Percentiles rank a stretch among this genome's conserved stretches.
phyloP scores from a whole-genome alignment of 148 eudicot species.

The Rhododendron simsii region DNA sequence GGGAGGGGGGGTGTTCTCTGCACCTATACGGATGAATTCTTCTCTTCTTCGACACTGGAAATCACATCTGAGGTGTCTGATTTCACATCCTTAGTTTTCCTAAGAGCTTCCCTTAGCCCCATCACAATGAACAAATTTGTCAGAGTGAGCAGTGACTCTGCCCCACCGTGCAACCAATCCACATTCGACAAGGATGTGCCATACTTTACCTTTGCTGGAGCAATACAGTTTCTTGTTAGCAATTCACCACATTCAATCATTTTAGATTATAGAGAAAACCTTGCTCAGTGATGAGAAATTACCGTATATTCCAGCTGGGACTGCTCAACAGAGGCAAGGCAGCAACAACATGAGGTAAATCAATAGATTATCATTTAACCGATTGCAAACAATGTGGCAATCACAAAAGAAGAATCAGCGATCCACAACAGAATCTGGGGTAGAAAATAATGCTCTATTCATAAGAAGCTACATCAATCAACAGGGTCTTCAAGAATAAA shows the following conservation, averaged over 20 bases:
- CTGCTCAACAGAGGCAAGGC: slow-evolving; percentile 32
- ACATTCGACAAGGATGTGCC: slow-evolving; percentile 92
- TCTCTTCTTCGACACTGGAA: slow-evolving; percentile 38
- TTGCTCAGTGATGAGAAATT: slow-evolving; percentile 25
- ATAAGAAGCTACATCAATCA: neutral
- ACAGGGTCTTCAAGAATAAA: neutral
- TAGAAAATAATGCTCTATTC: neutral
- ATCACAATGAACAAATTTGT: slow-evolving; percentile 87
- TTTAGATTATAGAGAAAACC: neutral
- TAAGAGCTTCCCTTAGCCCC: slow-evolving; percentile 68
- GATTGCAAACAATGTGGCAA: neutral
- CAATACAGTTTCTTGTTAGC: slow-evolving; percentile 5
- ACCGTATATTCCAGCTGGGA: slow-evolving; percentile 99
- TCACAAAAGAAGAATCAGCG: neutral
- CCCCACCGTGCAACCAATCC: slow-evolving; percentile 94
- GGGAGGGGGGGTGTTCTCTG: neutral
- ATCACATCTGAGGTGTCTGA: slow-evolving; percentile 26
- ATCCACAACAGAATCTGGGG: neutral
- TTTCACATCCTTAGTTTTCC: slow-evolving; percentile 32
- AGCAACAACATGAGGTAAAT: slow-evolving; percentile 22
- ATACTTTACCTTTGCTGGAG: slow-evolving; percentile 82
- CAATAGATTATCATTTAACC: slow-evolving; percentile 10
- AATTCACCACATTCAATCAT: neutral
- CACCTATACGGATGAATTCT: slow-evolving; percentile 41
- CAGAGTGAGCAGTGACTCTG: slow-evolving; percentile 84